Base-by-base conservation (phyloP, 768 basidiomycete genomes). In the Mycena capillaripes region DNA sequence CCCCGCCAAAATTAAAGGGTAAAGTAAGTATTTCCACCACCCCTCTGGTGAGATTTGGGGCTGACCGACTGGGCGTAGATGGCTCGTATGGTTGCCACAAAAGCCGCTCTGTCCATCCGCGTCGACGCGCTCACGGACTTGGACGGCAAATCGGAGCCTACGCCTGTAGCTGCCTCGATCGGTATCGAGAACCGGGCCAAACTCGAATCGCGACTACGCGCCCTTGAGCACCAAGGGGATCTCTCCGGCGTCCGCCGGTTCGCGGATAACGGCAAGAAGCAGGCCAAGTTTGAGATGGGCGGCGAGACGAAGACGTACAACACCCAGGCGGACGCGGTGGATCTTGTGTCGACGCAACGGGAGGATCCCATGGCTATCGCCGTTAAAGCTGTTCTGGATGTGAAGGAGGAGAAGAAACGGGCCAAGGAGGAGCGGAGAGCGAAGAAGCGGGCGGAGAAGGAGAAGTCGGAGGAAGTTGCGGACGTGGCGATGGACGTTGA, bases 31-130 rank as follows among this genome's bases (percentile, higher is more conserved):
- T 11, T 59, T 6, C 65, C 65, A 38, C 38, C 38, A 1, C 17
- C 3, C 12, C 19, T 23, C 4, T 36, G 16, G 34, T 10, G 17
- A 23, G 29, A 14, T 40, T 46, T 25, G 4, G 34, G 23, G 70
- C 64, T 73, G 29, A 73, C 52, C 53, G 8, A n/a, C 34, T 38
- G 53, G 32, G 60, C 64, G 8, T 76, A 95, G 93, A 99, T 99
- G 98, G 98, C 98, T 25, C 95, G 98, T 78, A 99, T 99, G 98
- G 96, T 99, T 34, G 97, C 98, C 58, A 99, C 98, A 57, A 99
- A 99, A 87, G 92, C 97, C 4, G 95, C 98, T 1, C 91, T 99
- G 17, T 97, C 97, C 6, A 96, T 98, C 78, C 97, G 98, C 82
- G 96, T 99, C 42, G 98, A 99, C 76, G 98, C 98, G 9, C 92